Evolutionary conservation across 2,329 filamentous ascomycete genomes (phyloP).

Genomic region (Beauveria sp.): DNA sequence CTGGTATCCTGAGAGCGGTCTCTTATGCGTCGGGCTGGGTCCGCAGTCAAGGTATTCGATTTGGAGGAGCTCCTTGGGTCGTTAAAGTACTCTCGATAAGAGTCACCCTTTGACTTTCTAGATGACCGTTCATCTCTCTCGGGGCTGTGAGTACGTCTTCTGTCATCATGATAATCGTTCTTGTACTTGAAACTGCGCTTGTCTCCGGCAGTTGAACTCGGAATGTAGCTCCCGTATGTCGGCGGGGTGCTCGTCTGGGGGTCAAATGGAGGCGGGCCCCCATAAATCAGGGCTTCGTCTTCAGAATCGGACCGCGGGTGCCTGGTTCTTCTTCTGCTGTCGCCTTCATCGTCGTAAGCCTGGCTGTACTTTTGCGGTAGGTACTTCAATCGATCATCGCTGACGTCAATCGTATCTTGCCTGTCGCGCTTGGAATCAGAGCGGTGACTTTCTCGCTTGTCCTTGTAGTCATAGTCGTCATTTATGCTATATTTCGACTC

Average conservation of each 20-base stretch:
- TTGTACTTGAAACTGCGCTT: conserved; percentile 18
- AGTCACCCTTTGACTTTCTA: background rate
- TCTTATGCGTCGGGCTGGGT: conserved; percentile 28
- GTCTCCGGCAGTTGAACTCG: conserved; percentile 15
- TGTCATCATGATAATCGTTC: conserved; percentile 4
- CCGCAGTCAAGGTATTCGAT: conserved; percentile 34
- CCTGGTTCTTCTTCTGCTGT: conserved; percentile 12
- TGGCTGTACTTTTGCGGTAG: conserved; percentile 42
- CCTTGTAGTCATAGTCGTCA: conserved; percentile 22
- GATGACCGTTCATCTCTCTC: conserved; percentile 13
- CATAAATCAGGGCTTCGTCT: conserved; percentile 46
- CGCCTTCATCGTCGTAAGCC: conserved; percentile 22
- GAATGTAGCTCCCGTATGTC: conserved; percentile 23
- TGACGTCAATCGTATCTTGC: conserved; percentile 16
- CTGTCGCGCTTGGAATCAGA: conserved; percentile 16
- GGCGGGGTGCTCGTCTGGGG: conserved; percentile 11
- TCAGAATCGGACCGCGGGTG: conserved; percentile 17
- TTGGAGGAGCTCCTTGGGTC: conserved; percentile 32
- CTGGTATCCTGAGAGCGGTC: conserved; percentile 27
- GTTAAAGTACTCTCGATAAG: conserved; percentile 15
- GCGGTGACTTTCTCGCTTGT: conserved; percentile 21
- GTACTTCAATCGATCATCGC: conserved; percentile 34
- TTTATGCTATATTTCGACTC: conserved; percentile 12
- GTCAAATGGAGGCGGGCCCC: conserved; percentile 21
- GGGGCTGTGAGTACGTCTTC: conserved; percentile 5